Base-by-base conservation (phyloP, 1,284 basidiomycete genomes). In the Ustilago vetiveriae region DNA sequence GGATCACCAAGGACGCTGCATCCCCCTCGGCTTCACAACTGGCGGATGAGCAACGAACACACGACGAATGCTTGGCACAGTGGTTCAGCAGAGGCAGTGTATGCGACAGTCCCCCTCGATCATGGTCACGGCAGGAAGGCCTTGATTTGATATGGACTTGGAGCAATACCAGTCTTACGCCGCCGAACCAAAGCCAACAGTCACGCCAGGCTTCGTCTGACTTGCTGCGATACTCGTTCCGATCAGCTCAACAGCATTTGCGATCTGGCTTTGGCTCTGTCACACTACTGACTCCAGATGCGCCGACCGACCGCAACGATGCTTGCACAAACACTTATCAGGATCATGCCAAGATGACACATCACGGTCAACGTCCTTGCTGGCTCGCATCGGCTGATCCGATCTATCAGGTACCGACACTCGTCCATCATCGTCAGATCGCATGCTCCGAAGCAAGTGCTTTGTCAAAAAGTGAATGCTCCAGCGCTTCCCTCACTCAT, bases 171-270 rank as follows among this genome's bases (percentile, higher is more conserved):
- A 52, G 29, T 9, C 14, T 46, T 30, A 22, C 36, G 6, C 7
- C 48, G 26, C 8, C 14, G 7, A n/a, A 21, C 35, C 2, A 13
- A n/a, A n/a, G n/a, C n/a, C n/a, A n/a, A n/a, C n/a, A n/a, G n/a
- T n/a, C n/a, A n/a, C n/a, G n/a, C n/a, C n/a, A n/a, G n/a, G n/a
- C n/a, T n/a, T 21, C 45, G 6, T 42, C 46, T 33, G 60, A 67
- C 32, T 43, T 67, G 23, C 52, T 67, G n/a, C 41, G 46, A 13
- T 60, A 67, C 39, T 67, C 64, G 4, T 44, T 60, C n/a, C 43
- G 64, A 23, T 67, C 64, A n/a, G 64, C 64, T 19, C 56, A 60
- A 27, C 47, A 43, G 24, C 35, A 52, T 26, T 22, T 67, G 36
- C 51, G 40, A 9, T 21, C 27, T 33, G 64, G 64, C 39, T 60